Conservation (phyloP, 495 filamentous ascomycete species). For the Tuber magnatum region DNA sequence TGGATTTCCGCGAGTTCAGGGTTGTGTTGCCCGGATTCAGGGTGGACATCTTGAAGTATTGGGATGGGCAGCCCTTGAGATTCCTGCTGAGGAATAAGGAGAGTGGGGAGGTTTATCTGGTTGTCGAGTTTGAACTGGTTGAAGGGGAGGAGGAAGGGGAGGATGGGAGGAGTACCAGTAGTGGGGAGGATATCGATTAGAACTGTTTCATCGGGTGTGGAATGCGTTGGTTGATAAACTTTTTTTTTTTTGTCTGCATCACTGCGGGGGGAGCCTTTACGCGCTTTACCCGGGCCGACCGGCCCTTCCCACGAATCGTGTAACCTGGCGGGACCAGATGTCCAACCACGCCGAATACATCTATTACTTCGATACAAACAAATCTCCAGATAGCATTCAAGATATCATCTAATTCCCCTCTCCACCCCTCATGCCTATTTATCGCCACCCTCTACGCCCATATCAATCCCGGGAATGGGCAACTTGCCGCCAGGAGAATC, state of each 20-base stretch:
- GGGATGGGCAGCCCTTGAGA: conserved; percentile 62
- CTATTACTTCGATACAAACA: neutral
- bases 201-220: neutral
- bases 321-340: conserved; percentile 1
- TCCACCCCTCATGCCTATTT: neutral
- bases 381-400: neutral
- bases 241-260: neutral
- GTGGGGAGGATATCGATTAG: conserved; percentile 11
- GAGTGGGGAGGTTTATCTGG: conserved; percentile 65
- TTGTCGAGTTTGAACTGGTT: conserved; percentile 56
- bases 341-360: conserved; percentile 15
- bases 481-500: conserved; percentile 81
- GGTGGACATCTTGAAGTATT: conserved; percentile 68
- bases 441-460: neutral
- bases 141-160: conserved; percentile 11
- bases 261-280: neutral
- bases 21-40: conserved; percentile 71
- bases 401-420: neutral
- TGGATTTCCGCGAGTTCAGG: conserved; percentile 80
- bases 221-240: neutral
- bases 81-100: conserved; percentile 75
- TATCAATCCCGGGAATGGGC: conserved; percentile 51
- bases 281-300: conserved; percentile 15
- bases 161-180: neutral
- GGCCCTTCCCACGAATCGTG: neutral